Evolutionary conservation across 345 rosid species (phyloP), one percentile per base, ranked within the genome.

Genomic region (Arabis alpina): DNA sequence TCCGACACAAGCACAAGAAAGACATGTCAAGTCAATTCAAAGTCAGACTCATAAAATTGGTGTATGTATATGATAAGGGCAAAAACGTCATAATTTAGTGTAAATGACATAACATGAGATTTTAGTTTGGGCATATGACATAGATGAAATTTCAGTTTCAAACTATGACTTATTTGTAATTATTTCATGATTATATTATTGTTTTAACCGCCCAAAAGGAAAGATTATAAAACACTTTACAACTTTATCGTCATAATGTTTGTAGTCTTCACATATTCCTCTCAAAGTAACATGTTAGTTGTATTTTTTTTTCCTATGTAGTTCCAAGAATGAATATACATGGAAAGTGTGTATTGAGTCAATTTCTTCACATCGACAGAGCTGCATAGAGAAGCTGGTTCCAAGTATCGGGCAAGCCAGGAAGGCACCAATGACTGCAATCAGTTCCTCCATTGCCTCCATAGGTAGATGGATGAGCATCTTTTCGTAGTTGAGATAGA

Each of bases 361-460:
- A 59, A 34, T 8, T 66, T 50, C 10, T 60, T 89, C 82, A 87
- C 83, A 74, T 79, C 8, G 75, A 52, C 3, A 91, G 85, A 76
- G 94, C 90, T 28, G 91, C 97, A 74, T 88, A 88, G 14, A 93
- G 79, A 66, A 93, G 98, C 66, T 93, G 97, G 79, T 90, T 93
- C 98, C 98, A 93, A 19, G 88, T 87, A 80, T 93, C 98, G 0
- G 98, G 98, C 79, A 93, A 69, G 40, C 98, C 96, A 19, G 98
- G 97, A 58, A 93, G 93, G 80, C 97, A 88, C 96, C 98, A 93
- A 39, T 93, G 98, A 77, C 98, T 93, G 77, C 98, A 93, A 53
- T 93, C 98, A 0, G 61, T 83, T 65, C 96, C 89, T 0, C 83
- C 79, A 65, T 74, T 68, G 3, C 64, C 80, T 8, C 87, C 77